Conservation (phyloP, 371 early-diverging fungal species). For the Entomophthora muscae region DNA sequence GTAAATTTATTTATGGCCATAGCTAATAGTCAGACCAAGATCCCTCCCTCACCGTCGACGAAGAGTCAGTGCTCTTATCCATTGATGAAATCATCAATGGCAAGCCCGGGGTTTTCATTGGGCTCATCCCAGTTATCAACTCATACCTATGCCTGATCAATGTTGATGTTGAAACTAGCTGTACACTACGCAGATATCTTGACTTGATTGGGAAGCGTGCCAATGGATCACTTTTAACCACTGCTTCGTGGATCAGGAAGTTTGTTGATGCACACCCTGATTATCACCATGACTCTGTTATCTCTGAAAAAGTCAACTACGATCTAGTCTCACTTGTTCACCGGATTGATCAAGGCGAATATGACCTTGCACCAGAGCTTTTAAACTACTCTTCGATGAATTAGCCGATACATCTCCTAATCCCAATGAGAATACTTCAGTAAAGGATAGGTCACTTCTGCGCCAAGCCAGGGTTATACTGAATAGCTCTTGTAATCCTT, state of each 20-base stretch:
- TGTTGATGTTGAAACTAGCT: conserved; percentile 42
- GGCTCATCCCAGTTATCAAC: conserved; percentile 64
- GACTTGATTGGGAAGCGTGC: conserved; percentile 69
- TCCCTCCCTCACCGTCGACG: conserved; percentile 17
- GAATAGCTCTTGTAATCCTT: too few relatives aligned
- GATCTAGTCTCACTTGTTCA: conserved; percentile 61
- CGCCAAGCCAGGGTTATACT: too few relatives aligned
- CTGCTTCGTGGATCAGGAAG: conserved; percentile 79
- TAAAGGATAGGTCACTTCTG: too few relatives aligned
- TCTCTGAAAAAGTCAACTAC: conserved; percentile 64
- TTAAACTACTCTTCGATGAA: conserved; percentile 4
- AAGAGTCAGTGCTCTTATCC: conserved; percentile 59
- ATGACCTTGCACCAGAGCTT: conserved; percentile 29
- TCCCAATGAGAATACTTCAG: too few relatives aligned
- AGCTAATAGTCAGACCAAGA: not conserved
- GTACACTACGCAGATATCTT: conserved; percentile 53
- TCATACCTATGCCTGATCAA: conserved; percentile 58
- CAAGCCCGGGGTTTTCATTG: conserved; percentile 57
- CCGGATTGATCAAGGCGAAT: conserved; percentile 43
- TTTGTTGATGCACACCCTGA: conserved; percentile 78
- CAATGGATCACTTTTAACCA: conserved; percentile 62
- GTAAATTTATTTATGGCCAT: too few relatives aligned
- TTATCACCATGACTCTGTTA: conserved; percentile 83
- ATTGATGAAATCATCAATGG: conserved; percentile 94
- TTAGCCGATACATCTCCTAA: too few relatives aligned